Percentiles rank a stretch among this genome's conserved stretches.
phyloP scores from a whole-genome alignment of 495 filamentous ascomycete genomes.

The Trichoderma reesei region DNA sequence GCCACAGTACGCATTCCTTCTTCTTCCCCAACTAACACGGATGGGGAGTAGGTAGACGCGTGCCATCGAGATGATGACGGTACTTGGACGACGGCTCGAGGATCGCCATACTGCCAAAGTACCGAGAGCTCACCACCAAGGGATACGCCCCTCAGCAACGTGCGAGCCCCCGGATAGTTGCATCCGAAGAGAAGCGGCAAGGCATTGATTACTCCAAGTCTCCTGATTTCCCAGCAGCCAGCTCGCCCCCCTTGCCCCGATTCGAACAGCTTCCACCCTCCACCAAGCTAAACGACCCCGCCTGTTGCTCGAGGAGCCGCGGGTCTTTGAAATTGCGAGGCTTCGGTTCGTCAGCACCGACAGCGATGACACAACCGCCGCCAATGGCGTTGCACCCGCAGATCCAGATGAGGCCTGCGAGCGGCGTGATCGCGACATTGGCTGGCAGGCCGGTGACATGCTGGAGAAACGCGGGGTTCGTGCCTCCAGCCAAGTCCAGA shows the following conservation, averaged over 20 bases:
- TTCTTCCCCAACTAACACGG: too few species aligned
- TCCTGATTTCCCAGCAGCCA: too few species aligned
- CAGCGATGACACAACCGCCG: slow-evolving; percentile 4
- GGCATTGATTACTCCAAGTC: too few species aligned
- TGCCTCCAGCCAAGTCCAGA: not conserved
- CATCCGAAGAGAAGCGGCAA: too few species aligned
- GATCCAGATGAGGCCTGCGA: not conserved
- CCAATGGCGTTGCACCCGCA: not conserved
- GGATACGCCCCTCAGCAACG: not conserved
- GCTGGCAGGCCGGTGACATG: not conserved
- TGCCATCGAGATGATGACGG: not conserved
- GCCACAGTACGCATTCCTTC: too few species aligned
- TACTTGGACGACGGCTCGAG: not conserved
- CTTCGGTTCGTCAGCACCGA: not conserved
- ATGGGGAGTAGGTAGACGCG: not conserved
- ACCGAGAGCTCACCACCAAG: not conserved
- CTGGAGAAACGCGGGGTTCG: not conserved
- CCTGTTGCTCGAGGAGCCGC: not conserved
- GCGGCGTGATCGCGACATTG: slow-evolving; percentile 1
- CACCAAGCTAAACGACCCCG: not conserved
- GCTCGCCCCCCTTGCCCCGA: not conserved
- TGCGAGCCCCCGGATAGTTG: not conserved
- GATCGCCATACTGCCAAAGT: not conserved
- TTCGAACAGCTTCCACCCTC: not conserved
- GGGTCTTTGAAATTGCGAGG: slow-evolving; percentile 4